Conservation (phyloP, 2,329 filamentous ascomycete species). For the Hymenoscyphus occultus region DNA sequence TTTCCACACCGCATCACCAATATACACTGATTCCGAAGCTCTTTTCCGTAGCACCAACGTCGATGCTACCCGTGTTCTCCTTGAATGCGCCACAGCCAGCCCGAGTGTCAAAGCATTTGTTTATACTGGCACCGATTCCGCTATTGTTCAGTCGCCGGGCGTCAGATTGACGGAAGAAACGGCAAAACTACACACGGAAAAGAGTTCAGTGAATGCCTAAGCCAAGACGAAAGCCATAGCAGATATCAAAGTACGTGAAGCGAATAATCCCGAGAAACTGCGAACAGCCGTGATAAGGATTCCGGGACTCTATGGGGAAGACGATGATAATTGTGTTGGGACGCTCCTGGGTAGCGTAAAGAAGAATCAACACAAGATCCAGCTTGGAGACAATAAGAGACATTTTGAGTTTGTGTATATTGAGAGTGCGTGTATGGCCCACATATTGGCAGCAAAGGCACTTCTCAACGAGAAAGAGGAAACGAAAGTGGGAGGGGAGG, state of each 20-base stretch:
- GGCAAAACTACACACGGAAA: constrained; percentile 26
- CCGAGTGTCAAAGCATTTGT: constrained; percentile 33
- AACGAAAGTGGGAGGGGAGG: constrained; percentile 31
- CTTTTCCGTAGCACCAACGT: constrained; percentile 36
- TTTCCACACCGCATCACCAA: constrained; percentile 37
- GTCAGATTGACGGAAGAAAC: constrained; percentile 28
- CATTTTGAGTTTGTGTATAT: constrained; percentile 53
- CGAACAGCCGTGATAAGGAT: constrained; percentile 26
- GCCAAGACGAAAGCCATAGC: constrained; percentile 37
- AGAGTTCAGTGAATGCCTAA: constrained; percentile 29
- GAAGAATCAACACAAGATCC: constrained; percentile 46
- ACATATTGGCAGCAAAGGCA: constrained; percentile 44
- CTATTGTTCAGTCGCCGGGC: constrained; percentile 32
- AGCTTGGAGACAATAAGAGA: constrained; percentile 49
- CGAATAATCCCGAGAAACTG: constrained; percentile 33
- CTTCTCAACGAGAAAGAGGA: constrained; percentile 5
- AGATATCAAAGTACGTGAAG: constrained; percentile 33
- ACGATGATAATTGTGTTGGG: constrained; percentile 16
- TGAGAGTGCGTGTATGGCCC: constrained; percentile 49
- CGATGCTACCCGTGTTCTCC: constrained; percentile 34
- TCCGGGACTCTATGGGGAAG: constrained; percentile 38
- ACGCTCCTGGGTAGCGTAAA: constrained; percentile 9
- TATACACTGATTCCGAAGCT: constrained; percentile 19
- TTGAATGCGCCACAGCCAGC: constrained; percentile 27
- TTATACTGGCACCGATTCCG: constrained; percentile 36